Percentiles rank a stretch among this genome's conserved stretches.
Evolutionary conservation across 192 early-diverging fungal species (phyloP).

Genomic region (Haplosporangium gracile): DNA sequence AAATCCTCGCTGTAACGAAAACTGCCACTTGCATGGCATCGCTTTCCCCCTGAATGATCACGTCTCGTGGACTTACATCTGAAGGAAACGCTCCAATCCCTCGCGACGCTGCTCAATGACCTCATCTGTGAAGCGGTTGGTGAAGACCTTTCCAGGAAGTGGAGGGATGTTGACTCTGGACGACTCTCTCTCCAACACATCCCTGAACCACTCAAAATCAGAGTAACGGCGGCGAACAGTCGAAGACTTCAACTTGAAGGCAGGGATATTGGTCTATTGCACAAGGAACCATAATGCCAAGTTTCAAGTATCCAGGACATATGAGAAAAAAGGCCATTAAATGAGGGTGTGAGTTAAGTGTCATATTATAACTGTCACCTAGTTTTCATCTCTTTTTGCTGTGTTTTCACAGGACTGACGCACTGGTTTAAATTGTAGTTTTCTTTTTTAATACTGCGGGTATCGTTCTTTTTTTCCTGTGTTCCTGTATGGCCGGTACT

Average conservation of each 20-base stretch:
- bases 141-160: constrained; percentile 97
- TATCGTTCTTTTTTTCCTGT: too few species aligned
- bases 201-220: constrained; percentile 99
- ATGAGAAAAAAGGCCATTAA: background rate
- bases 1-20: background rate
- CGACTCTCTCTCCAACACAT: constrained; percentile 92
- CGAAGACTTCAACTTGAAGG: constrained; percentile 90
- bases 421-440: background rate
- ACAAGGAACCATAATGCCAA: background rate
- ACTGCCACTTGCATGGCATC: background rate
- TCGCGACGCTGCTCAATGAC: constrained; percentile 93
- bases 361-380: constrained; percentile 9
- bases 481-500: too few species aligned
- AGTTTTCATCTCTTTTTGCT: background rate
- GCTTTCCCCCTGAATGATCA: background rate
- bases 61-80: constrained; percentile 77
- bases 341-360: background rate
- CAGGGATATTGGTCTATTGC: constrained; percentile 92
- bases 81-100: constrained; percentile 94
- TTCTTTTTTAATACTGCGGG: background rate
- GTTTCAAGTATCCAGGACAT: background rate
- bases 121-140: constrained; percentile 94
- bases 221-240: constrained; percentile 92
- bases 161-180: constrained; percentile 95
- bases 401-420: background rate